Percentiles rank a stretch among this genome's conserved stretches.
Evolutionary conservation across 2,329 filamentous ascomycete species (phyloP).

Genomic region (Hypomyces perniciosus): DNA sequence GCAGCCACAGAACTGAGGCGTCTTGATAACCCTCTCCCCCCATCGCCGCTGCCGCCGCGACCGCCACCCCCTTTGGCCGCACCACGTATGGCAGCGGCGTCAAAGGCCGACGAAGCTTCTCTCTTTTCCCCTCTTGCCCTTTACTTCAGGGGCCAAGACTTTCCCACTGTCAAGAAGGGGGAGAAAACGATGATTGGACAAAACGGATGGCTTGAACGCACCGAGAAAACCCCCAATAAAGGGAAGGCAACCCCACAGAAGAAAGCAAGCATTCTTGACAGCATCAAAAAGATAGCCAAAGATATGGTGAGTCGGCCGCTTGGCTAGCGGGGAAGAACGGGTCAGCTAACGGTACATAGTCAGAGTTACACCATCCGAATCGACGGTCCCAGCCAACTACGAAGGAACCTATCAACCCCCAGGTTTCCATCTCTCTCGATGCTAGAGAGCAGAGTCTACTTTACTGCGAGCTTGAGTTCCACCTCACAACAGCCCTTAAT

Average conservation of each 20-base stretch:
- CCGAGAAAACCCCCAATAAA: slow-evolving; percentile 19
- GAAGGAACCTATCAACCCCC: slow-evolving; percentile 24
- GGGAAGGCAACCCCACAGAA: slow-evolving; percentile 28
- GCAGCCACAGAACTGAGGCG: slow-evolving; percentile 7
- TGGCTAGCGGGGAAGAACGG: not conserved
- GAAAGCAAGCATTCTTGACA: slow-evolving; percentile 38
- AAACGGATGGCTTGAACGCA: slow-evolving; percentile 52
- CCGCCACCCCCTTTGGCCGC: not conserved
- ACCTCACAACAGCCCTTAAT: slow-evolving; percentile 45
- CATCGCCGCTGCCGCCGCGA: not conserved
- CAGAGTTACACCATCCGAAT: slow-evolving; percentile 32
- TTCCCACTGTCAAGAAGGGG: slow-evolving; percentile 33
- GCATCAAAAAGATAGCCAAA: slow-evolving; percentile 47
- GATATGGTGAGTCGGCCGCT: slow-evolving; percentile 39
- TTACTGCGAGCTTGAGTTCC: slow-evolving; percentile 54
- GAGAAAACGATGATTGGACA: slow-evolving; percentile 49
- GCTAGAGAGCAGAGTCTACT: slow-evolving; percentile 53
- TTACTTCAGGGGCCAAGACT: slow-evolving; percentile 35
- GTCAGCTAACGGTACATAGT: slow-evolving; percentile 19
- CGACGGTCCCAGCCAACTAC: slow-evolving; percentile 27
- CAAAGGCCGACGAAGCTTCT: slow-evolving; percentile 15
- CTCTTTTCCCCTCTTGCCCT: slow-evolving; percentile 39
- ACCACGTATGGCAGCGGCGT: not conserved
- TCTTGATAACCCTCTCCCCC: not conserved
- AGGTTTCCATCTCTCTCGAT: slow-evolving; percentile 44